Evolutionary conservation across 1,284 basidiomycete genomes (phyloP), one percentile per base, ranked within the genome.

Genomic region (Leccinum cinnamomeum): DNA sequence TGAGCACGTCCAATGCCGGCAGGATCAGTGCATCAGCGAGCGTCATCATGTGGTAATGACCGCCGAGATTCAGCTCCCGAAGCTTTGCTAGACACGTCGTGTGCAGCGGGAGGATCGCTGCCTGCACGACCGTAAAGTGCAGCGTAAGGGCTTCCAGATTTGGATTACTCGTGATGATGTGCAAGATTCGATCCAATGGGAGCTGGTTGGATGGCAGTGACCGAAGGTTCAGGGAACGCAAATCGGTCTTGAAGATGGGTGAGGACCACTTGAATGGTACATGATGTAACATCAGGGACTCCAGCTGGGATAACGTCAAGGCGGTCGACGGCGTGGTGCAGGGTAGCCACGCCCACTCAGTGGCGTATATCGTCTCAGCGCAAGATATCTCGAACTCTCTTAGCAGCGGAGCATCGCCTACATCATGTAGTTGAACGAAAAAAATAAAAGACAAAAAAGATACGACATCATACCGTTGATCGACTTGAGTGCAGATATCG

Each of bases 181-280:
- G 78, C 11, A 89, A 74, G 54, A 91, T 81, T 23, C 88, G 82
- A 69, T 91, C 88, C 10, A 91, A 73, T 0, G 87, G 82, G 56
- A 88, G 77, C 64, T 85, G 83, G 12, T 80, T 79, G 2, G 81
- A 83, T 12, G 86, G 86, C n/a, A 89, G 82, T 1, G 86, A 82
- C 23, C 85, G 85, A 44, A 91, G 79, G 59, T 82, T 84, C 57
- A 91, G 79, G 2, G 80, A 79, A 37, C 78, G 80, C 8, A 91
- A 78, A 64, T 84, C 82, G 2, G 78, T 76, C 35, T 78, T 79
- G 67, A 90, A 81, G 76, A 90, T 82, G 1, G 87, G 84, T 0
- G 88, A 86, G 2, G 84, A 86, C 84, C 88, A 89, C 72, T 85
- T 88, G 79, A 91, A 91, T 0, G 89, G 88, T 2, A 87, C 82